phyloP scores from a whole-genome alignment of 306 rosid genomes.

The Vigna nakashimae region DNA sequence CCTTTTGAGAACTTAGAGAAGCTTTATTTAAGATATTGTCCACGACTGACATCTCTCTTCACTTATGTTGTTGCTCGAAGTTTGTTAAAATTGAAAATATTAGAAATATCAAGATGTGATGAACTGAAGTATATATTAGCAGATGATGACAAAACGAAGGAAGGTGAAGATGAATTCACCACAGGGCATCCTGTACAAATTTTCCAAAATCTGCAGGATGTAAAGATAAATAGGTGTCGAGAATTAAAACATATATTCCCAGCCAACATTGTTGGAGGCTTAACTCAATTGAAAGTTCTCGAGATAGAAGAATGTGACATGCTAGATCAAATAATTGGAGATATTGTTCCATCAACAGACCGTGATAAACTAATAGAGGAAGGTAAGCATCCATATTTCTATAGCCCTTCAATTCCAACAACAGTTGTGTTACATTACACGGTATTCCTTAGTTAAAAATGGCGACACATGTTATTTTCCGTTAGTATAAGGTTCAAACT shows the following conservation, averaged over 20 bases:
- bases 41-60: slow-evolving; percentile 27
- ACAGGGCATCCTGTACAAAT: not conserved
- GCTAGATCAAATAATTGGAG: slow-evolving; percentile 15
- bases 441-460: not conserved
- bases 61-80: not conserved
- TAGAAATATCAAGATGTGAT: not conserved
- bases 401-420: too few species aligned
- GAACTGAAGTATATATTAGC: slow-evolving; percentile 7
- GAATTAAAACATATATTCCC: too few species aligned
- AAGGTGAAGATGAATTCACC: not conserved
- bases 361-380: not conserved
- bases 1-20: too few species aligned
- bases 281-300: not conserved
- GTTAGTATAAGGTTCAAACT: fast-evolving
- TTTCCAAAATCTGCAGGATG: too few species aligned
- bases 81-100: not conserved
- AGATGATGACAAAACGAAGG: slow-evolving; percentile 12
- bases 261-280: not conserved
- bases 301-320: not conserved
- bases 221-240: too few species aligned
- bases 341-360: not conserved
- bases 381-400: not conserved
- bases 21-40: not conserved
- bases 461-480: too few species aligned
- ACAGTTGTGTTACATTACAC: not conserved